Percentiles rank a stretch among this genome's conserved stretches.
Conservation (phyloP, 2,329 filamentous ascomycete genomes). For the Aspergillus fumigatiaffinis region DNA sequence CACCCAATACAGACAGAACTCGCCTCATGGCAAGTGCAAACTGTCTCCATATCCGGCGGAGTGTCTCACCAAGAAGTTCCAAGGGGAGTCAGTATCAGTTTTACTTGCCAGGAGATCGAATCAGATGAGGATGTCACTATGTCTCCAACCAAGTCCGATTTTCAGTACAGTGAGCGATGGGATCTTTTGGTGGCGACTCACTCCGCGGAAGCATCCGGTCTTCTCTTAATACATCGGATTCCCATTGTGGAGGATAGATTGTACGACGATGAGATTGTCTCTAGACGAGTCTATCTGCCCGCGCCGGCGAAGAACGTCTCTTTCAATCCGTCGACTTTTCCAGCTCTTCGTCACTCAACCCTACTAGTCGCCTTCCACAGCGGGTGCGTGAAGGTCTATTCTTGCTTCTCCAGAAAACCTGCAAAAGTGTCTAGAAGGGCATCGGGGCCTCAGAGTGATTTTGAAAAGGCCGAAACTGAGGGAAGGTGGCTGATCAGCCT, state of each 20-base stretch:
- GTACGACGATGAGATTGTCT: slow-evolving; percentile 35
- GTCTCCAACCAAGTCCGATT: slow-evolving; percentile 22
- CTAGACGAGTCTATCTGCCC: slow-evolving; percentile 47
- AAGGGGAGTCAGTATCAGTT: slow-evolving; percentile 50
- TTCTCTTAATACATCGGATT: slow-evolving; percentile 44
- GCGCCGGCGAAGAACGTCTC: slow-evolving; percentile 48
- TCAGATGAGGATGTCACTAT: slow-evolving; percentile 27
- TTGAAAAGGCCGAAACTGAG: slow-evolving; percentile 30
- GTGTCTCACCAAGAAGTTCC: slow-evolving; percentile 50
- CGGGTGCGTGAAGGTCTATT: slow-evolving; percentile 57
- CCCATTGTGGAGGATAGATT: slow-evolving; percentile 32
- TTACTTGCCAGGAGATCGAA: slow-evolving; percentile 42
- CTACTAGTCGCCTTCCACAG: slow-evolving; percentile 53
- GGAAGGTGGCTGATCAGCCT: slow-evolving; percentile 45
- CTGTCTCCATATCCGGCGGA: slow-evolving; percentile 44
- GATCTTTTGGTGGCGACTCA: slow-evolving; percentile 45
- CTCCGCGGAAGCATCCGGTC: slow-evolving; percentile 42
- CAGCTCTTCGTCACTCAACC: slow-evolving; percentile 50
- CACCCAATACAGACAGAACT: slow-evolving; percentile 37
- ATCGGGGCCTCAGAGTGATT: slow-evolving; percentile 28
- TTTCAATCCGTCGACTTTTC: slow-evolving; percentile 53
- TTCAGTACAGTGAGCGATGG: slow-evolving; percentile 29
- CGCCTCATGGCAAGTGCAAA: slow-evolving; percentile 42
- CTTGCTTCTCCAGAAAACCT: slow-evolving; percentile 44
- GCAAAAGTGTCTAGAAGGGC: slow-evolving; percentile 24